These are phyloP conservation scores for Epichloe sibirici DNA, from an alignment of 2,329 filamentous ascomycete species.

Conservation along the genomic window DNA sequence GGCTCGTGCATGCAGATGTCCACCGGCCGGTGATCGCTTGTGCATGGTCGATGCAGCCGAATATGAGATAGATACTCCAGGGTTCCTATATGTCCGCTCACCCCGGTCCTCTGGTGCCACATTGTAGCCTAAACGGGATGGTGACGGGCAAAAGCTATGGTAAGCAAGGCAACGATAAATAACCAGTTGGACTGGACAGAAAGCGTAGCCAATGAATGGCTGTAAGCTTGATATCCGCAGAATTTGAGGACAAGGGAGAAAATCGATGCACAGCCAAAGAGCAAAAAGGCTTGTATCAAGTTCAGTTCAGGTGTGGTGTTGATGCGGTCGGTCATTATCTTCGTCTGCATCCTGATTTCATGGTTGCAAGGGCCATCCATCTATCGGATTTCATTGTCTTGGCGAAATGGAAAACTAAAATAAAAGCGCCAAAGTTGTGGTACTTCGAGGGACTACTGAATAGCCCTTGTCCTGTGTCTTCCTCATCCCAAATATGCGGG, in stretches of 20 bases:
- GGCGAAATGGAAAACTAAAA: background rate
- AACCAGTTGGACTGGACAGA: background rate
- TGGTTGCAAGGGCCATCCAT: background rate
- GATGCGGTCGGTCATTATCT: background rate
- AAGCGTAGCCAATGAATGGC: background rate
- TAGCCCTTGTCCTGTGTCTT: background rate
- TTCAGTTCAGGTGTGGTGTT: background rate
- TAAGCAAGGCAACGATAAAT: background rate
- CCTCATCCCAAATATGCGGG: background rate
- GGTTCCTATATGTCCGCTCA: background rate
- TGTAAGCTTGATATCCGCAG: background rate
- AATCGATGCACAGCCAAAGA: background rate
- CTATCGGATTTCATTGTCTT: constrained; percentile 5
- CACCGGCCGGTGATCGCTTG: constrained; percentile 15
- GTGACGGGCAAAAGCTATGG: background rate
- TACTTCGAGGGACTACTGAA: constrained; percentile 4
- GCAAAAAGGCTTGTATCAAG: background rate
- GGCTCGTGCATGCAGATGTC: constrained; percentile 10
- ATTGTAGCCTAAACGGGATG: constrained; percentile 4
- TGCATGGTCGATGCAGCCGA: constrained; percentile 9
- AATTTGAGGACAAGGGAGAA: background rate
- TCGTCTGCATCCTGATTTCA: constrained; percentile 1
- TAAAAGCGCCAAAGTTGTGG: constrained; percentile 2
- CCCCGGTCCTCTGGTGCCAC: background rate
- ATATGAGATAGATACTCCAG: background rate